Evolutionary conservation across 352 stramenopile species (phyloP), one percentile per base, ranked within the genome.

Genomic region (Globisporangium carolinianum): DNA sequence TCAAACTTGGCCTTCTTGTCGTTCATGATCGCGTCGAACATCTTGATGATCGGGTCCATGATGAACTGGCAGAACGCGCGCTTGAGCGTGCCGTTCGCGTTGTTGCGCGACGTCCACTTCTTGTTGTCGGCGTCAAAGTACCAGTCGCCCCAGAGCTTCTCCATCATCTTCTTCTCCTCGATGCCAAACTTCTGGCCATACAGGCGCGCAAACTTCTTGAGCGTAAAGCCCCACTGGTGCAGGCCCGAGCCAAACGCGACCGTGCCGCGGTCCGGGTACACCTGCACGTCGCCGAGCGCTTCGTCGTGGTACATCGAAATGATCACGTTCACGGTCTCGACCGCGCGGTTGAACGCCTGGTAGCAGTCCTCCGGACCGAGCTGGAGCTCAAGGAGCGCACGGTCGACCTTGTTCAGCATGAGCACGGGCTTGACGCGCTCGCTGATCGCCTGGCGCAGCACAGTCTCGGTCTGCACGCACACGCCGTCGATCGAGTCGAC

Each of bases 331-430:
- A 99, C 96, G 62, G 88, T 98, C 82, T 99, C 97, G 72, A 99
- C 98, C 57, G 97, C 83, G 74, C 96, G 93, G 59, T 93, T 92
- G 72, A 99, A 99, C 61, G 95, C 97, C 79, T 99, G 95, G 91
- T 99, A 99, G 65, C 98, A 96, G 71, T 99, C 97, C 78, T 99
- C 97, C 18, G 97, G 95, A 67, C 97, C 92, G 47, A 99, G 86
- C 72, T 99, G 95, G 45, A 99, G 80, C 86, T 99, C 97, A 5
- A 99, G 81, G 55, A 99, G 83, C 51, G 95, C 95, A 65, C 97
- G 97, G 83, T 99, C 97, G 35, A 99, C 95, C 87, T 99, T 99
- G 95, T 99, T 99, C 47, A 99, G 92, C 97, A 99, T 99, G 41
- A 99, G 91, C 73, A 98, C 94, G 41, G 97, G 97, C 71, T 95